Conservation (phyloP, 306 rosid genomes). For the Senna siamea region DNA sequence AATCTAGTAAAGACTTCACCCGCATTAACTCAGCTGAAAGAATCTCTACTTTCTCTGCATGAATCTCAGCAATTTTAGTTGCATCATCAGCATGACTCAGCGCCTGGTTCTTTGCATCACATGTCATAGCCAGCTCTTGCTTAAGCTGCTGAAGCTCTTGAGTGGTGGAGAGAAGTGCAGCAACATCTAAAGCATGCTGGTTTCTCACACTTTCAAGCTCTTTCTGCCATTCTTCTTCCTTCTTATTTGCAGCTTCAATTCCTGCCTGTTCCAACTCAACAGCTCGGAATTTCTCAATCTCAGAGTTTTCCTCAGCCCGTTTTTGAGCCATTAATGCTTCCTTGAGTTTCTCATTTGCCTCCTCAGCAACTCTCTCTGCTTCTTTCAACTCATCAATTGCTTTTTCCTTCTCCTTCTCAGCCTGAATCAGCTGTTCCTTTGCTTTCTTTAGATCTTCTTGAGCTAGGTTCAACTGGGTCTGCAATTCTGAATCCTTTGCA, state of each 20-base stretch:
- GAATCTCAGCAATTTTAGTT: constrained; percentile 88
- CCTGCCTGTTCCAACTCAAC: constrained; percentile 96
- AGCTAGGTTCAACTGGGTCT: constrained; percentile 63
- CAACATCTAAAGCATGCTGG: constrained; percentile 86
- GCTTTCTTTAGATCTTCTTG: constrained; percentile 93
- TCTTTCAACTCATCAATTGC: constrained; percentile 76
- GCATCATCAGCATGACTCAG: constrained; percentile 91
- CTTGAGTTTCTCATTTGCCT: constrained; percentile 78
- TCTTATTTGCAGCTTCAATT: constrained; percentile 80
- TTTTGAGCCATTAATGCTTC: constrained; percentile 89
- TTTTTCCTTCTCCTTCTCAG: constrained; percentile 79
- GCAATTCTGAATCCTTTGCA: constrained; percentile 76
- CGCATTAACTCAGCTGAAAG: constrained; percentile 72
- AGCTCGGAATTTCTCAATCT: constrained; percentile 95
- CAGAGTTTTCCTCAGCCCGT: constrained; percentile 86
- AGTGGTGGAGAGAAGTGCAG: constrained; percentile 73
- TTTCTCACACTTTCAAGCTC: constrained; percentile 81
- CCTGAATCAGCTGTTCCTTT: constrained; percentile 69
- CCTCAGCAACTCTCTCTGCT: constrained; percentile 76
- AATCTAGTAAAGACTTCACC: constrained; percentile 72
- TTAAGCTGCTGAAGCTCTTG: constrained; percentile 86
- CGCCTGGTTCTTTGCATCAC: constrained; percentile 96
- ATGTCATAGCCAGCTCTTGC: constrained; percentile 79
- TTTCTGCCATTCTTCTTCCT: constrained; percentile 86
- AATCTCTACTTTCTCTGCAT: constrained; percentile 73